phyloP scores from a whole-genome alignment of 768 basidiomycete species.

The Agrocybe praecox region DNA sequence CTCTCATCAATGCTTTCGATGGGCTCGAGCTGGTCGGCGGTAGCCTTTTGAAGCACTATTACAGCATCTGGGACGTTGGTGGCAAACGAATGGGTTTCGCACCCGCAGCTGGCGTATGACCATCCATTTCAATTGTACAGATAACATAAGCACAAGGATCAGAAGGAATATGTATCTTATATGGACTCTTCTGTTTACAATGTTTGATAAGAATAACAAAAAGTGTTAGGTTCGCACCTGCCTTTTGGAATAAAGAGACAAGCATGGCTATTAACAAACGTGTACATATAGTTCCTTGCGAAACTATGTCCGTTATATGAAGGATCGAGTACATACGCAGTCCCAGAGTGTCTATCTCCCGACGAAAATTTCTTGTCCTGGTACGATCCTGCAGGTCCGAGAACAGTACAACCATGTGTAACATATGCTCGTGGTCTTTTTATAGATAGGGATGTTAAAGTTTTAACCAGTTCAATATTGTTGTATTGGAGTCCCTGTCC shows the following conservation, averaged over 20 bases:
- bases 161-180: neutral
- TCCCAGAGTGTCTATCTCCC: neutral
- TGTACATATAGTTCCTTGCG: neutral
- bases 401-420: neutral
- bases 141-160: neutral
- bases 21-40: conserved; percentile 53
- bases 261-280: neutral
- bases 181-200: neutral
- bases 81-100: conserved; percentile 54
- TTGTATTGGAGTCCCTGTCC: neutral
- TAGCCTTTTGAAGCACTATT: conserved; percentile 61
- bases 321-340: neutral
- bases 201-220: neutral
- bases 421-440: neutral
- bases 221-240: neutral
- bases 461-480: neutral
- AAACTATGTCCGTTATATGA: neutral
- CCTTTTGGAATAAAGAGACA: neutral
- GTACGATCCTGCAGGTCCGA: neutral
- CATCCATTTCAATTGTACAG: neutral
- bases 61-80: conserved; percentile 59
- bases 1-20: conserved; percentile 61
- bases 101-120: conserved; percentile 32
- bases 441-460: neutral
- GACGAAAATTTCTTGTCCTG: neutral